phyloP scores from a whole-genome alignment of 306 rosid species.

The Alnus glutinosa region DNA sequence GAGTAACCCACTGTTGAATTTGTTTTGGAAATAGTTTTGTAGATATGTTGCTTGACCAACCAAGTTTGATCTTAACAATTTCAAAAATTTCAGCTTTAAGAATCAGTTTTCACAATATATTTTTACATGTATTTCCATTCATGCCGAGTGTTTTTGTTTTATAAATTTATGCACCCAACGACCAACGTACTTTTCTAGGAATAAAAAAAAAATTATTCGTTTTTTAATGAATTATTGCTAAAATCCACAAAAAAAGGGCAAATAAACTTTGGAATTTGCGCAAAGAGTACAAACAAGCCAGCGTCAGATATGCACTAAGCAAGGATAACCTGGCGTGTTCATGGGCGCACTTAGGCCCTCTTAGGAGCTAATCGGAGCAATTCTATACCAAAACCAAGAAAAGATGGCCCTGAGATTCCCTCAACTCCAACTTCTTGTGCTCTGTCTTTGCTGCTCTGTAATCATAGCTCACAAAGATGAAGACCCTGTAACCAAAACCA shows the following conservation, averaged over 20 bases:
- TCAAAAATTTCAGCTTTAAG: no score
- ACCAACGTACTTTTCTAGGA: background rate
- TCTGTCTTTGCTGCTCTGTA: conserved; percentile 38
- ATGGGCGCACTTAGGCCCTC: background rate
- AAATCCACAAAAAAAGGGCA: no score
- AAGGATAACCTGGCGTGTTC: background rate
- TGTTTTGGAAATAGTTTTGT: no score
- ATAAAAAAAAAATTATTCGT: background rate
- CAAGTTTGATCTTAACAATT: no score
- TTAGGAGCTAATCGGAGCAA: background rate
- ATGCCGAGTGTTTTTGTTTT: background rate
- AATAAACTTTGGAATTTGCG: background rate
- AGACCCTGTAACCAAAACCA: conserved; percentile 71
- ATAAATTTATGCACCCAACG: background rate
- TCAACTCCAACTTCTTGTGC: conserved; percentile 24
- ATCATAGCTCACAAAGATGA: conserved; percentile 45
- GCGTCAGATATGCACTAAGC: background rate
- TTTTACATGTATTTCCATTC: no score
- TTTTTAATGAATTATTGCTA: background rate
- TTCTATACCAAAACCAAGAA: background rate
- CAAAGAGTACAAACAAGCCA: background rate
- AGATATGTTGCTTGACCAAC: no score
- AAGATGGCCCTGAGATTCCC: conserved; percentile 33
- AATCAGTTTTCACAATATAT: no score
- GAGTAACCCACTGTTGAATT: no score